phyloP scores from a whole-genome alignment of 352 stramenopile genomes.

The Phytophthora kernoviae region DNA sequence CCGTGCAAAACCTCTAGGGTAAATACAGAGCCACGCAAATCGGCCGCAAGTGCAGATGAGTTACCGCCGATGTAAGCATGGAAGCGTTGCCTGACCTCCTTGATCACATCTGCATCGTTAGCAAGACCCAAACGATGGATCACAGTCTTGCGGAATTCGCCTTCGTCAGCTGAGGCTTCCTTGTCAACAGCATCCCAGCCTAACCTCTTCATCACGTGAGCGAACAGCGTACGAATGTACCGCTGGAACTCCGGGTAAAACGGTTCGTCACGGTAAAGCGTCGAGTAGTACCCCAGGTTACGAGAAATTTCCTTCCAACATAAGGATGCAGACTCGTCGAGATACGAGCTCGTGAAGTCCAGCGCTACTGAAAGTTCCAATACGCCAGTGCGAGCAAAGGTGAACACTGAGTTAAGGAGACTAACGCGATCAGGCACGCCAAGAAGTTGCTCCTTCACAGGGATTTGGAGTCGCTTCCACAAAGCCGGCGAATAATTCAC shows the following conservation, averaged over 20 bases:
- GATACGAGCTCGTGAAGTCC: constrained; percentile 65
- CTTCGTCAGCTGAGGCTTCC: constrained; percentile 44
- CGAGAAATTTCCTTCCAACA: constrained; percentile 76
- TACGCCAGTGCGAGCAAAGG: constrained; percentile 78
- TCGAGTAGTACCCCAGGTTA: constrained; percentile 55
- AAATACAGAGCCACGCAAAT: constrained; percentile 67
- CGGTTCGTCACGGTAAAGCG: constrained; percentile 53
- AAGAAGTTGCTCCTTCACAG: constrained; percentile 56
- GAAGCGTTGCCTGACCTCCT: constrained; percentile 62
- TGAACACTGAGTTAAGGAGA: constrained; percentile 92
- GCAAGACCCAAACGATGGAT: constrained; percentile 59
- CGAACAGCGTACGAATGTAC: constrained; percentile 62
- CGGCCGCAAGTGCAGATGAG: constrained; percentile 46
- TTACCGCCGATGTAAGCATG: constrained; percentile 53
- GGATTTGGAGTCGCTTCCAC: constrained; percentile 80
- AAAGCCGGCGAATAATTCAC: constrained; percentile 92
- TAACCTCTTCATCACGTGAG: constrained; percentile 53
- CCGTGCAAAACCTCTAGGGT: constrained; percentile 48
- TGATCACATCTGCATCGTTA: constrained; percentile 53
- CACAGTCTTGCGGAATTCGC: constrained; percentile 67
- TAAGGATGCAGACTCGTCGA: constrained; percentile 58
- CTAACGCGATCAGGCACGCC: constrained; percentile 90
- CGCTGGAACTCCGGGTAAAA: constrained; percentile 61
- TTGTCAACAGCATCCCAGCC: constrained; percentile 49
- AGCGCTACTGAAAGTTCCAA: constrained; percentile 55